Evolutionary conservation across 441 rosid species (phyloP).

Genomic region (Mallotus repandus): DNA sequence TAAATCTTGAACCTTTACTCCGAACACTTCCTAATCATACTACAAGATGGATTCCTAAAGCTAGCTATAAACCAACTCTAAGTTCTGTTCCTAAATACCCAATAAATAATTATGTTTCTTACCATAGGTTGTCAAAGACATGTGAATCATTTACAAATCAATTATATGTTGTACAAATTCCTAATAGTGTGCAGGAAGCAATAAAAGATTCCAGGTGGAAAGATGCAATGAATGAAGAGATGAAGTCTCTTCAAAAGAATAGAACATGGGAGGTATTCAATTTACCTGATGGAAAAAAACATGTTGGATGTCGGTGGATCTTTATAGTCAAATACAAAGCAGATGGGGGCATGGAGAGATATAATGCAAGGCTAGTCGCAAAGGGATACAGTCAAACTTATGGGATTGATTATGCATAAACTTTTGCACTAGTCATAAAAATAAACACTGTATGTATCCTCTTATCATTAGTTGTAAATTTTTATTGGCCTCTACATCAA

Average conservation of each 20-base stretch:
- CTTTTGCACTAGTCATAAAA: background rate
- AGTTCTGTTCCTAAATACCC: background rate
- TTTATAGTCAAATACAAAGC: background rate
- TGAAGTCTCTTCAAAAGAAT: slow-evolving; percentile 5
- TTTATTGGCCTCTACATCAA: background rate
- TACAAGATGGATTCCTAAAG: background rate
- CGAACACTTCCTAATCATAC: background rate
- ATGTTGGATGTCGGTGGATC: background rate
- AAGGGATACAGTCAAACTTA: background rate
- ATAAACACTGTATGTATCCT: background rate
- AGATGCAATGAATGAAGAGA: background rate
- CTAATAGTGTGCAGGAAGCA: background rate
- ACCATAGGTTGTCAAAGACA: slow-evolving; percentile 1
- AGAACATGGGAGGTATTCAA: background rate
- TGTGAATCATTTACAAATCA: background rate
- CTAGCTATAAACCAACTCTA: background rate
- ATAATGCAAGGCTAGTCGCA: background rate
- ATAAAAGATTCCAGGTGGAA: background rate
- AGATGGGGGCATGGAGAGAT: background rate
- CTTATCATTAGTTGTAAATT: background rate
- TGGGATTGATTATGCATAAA: background rate
- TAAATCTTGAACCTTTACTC: background rate
- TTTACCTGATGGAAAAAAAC: background rate
- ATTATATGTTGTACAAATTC: background rate
- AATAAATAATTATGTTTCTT: slow-evolving; percentile 6